These are phyloP conservation scores for Penicillium rolfsii DNA, from an alignment of 2,329 filamentous ascomycete genomes.

Conservation along the genomic window DNA sequence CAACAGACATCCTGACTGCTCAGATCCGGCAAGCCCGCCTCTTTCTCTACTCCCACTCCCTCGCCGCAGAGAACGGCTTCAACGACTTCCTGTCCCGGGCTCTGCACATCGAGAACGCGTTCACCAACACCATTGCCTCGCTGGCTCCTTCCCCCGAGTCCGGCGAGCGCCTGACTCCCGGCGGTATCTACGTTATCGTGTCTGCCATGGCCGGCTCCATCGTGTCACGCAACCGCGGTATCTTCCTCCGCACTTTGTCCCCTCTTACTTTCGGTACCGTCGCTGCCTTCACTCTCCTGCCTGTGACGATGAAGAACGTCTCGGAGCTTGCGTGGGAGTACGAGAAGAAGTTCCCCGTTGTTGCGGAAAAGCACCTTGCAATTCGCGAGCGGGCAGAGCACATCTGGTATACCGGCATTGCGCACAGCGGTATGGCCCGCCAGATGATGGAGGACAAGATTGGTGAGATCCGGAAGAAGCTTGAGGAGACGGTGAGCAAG, in stretches of 20 bases:
- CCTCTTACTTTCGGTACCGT: slow-evolving; percentile 80
- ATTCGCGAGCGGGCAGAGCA: slow-evolving; percentile 70
- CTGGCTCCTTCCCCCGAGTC: slow-evolving; percentile 83
- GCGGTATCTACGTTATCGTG: slow-evolving; percentile 88
- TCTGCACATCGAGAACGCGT: slow-evolving; percentile 83
- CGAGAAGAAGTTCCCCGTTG: slow-evolving; percentile 81
- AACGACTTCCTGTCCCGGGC: slow-evolving; percentile 80
- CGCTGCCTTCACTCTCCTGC: slow-evolving; percentile 82
- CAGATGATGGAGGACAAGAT: slow-evolving; percentile 81
- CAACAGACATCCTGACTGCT: slow-evolving; percentile 83
- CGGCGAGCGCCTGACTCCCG: slow-evolving; percentile 87
- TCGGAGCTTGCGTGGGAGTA: slow-evolving; percentile 86
- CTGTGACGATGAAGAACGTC: slow-evolving; percentile 87
- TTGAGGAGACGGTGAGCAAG: slow-evolving; percentile 91
- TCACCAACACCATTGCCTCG: slow-evolving; percentile 85
- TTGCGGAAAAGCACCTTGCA: slow-evolving; percentile 79
- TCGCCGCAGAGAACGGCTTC: slow-evolving; percentile 75
- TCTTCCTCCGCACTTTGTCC: slow-evolving; percentile 75
- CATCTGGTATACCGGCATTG: slow-evolving; percentile 72
- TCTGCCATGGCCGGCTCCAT: slow-evolving; percentile 95
- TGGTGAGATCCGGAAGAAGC: slow-evolving; percentile 69
- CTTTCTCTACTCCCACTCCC: slow-evolving; percentile 75
- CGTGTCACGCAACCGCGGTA: slow-evolving; percentile 81
- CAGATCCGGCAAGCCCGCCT: slow-evolving; percentile 81
- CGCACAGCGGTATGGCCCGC: slow-evolving; percentile 71